phyloP scores from a whole-genome alignment of 495 filamentous ascomycete species.

The Penicillium alfredii region DNA sequence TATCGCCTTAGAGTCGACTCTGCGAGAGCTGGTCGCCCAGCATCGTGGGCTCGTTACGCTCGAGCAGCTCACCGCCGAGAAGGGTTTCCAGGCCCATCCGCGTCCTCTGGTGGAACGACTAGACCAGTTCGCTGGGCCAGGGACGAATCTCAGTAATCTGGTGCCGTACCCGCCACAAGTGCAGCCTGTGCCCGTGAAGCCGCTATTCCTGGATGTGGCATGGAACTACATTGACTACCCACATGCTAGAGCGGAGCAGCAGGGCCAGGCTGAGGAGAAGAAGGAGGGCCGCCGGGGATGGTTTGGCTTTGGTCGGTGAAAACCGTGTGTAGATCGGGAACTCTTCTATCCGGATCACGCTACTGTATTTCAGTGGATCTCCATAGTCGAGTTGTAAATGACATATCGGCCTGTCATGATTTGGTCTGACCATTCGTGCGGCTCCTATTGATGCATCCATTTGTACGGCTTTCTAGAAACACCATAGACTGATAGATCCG shows the following conservation, averaged over 20 bases:
- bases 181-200: constrained; percentile 84
- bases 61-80: constrained; percentile 45
- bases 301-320: constrained; percentile 81
- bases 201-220: constrained; percentile 90
- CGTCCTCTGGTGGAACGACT: constrained; percentile 65
- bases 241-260: constrained; percentile 32
- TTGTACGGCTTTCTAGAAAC: too few species aligned
- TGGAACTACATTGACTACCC: constrained; percentile 99
- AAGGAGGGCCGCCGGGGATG: constrained; percentile 70
- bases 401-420: too few species aligned
- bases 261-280: constrained; percentile 37
- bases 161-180: constrained; percentile 82
- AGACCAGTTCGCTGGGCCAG: constrained; percentile 61
- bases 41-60: constrained; percentile 80
- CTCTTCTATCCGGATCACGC: too few species aligned
- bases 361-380: not conserved
- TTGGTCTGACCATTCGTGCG: too few species aligned
- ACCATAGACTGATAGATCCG: too few species aligned
- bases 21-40: constrained; percentile 64
- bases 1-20: constrained; percentile 49
- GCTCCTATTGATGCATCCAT: too few species aligned
- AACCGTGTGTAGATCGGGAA: too few species aligned
- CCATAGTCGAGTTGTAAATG: too few species aligned
- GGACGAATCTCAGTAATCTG: constrained; percentile 68
- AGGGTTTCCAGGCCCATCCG: constrained; percentile 25